Evolutionary conservation across 2,329 filamentous ascomycete species (phyloP).

Genomic region (Cercospora canescens): DNA sequence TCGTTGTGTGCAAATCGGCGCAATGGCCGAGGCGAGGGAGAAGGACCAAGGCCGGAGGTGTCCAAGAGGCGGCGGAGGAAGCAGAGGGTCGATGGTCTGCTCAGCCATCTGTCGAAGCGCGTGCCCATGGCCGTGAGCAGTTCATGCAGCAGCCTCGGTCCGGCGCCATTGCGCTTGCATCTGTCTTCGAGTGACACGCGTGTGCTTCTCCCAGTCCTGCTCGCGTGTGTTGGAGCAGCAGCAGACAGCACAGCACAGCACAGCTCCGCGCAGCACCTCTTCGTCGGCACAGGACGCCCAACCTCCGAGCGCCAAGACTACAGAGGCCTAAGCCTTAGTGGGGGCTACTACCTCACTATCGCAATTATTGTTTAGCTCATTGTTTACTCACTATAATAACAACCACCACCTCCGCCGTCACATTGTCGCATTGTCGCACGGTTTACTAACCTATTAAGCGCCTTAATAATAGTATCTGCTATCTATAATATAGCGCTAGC

Average conservation of each 20-base stretch:
- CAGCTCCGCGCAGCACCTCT: no score
- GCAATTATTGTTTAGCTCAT: no score
- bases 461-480: no score
- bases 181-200: not conserved
- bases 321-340: no score
- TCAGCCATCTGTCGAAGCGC: slow-evolving; percentile 48
- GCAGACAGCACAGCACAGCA: no score
- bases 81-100: slow-evolving; percentile 45
- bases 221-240: not conserved
- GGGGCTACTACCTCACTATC: no score
- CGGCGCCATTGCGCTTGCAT: slow-evolving; percentile 37
- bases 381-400: no score
- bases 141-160: slow-evolving; percentile 30
- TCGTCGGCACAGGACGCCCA: not conserved
- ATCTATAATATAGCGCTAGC: no score
- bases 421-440: no score
- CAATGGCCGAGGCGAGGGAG: not conserved
- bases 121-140: slow-evolving; percentile 43
- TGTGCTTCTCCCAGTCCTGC: not conserved
- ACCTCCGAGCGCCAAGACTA: not conserved
- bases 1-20: not conserved
- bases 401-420: no score
- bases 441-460: no score
- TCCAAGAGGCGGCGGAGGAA: slow-evolving; percentile 37
- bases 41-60: slow-evolving; percentile 2